Conservation (phyloP, 768 basidiomycete genomes). For the Cystoderma amianthinum region DNA sequence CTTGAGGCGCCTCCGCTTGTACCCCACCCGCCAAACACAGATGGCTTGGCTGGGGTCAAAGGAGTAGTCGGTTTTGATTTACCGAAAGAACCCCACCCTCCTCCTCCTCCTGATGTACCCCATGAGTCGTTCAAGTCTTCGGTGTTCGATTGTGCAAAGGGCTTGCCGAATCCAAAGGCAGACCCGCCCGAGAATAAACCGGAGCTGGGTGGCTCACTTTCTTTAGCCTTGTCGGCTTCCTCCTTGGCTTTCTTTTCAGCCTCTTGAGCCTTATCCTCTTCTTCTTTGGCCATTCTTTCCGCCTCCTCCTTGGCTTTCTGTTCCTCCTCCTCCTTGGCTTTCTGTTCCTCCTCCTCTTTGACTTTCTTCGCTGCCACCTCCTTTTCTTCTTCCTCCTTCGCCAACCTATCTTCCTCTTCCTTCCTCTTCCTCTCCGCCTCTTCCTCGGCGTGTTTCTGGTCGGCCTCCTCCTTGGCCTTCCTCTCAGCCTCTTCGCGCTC, state of each 20-base stretch:
- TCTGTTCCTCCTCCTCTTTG: slow-evolving; percentile 9
- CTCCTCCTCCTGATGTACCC: background rate
- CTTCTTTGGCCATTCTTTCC: background rate
- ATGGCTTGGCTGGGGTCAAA: background rate
- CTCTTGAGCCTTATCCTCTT: background rate
- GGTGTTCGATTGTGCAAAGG: background rate
- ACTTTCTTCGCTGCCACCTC: slow-evolving; percentile 10
- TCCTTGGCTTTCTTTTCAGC: background rate
- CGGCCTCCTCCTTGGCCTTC: slow-evolving; percentile 12
- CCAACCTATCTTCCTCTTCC: slow-evolving; percentile 5
- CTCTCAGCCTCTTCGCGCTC: slow-evolving; percentile 6
- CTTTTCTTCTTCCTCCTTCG: slow-evolving; percentile 12
- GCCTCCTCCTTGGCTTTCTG: slow-evolving; percentile 1
- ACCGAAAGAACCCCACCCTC: too few relatives aligned
- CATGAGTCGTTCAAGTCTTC: background rate
- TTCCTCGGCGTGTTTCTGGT: slow-evolving; percentile 7
- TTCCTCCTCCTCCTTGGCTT: slow-evolving; percentile 3
- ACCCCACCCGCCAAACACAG: background rate
- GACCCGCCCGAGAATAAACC: background rate
- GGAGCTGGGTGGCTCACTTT: too few relatives aligned
- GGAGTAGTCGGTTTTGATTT: background rate
- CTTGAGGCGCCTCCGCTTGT: background rate
- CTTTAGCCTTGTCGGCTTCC: background rate
- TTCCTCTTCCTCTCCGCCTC: background rate
- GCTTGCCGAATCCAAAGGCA: background rate